Base-by-base conservation (phyloP, 495 filamentous ascomycete genomes). In the Aspergillus nidulans region DNA sequence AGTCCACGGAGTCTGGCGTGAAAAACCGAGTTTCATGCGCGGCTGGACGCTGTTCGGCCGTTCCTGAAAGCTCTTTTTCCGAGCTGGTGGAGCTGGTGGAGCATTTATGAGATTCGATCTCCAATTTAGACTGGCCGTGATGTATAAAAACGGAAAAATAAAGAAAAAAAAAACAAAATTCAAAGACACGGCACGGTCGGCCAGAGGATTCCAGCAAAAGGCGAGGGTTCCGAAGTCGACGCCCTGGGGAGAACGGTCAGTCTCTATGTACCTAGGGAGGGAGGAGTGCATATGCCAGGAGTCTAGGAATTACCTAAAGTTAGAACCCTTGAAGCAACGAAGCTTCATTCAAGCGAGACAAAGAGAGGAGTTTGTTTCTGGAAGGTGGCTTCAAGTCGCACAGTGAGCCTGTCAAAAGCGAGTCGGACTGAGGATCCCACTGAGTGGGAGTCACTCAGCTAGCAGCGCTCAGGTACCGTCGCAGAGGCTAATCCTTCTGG, bases 41-140 rank as follows among this genome's bases (percentile, higher is more conserved):
- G 49, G 44, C 25, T 19, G 15, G 24, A 32, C 26, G 28, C 16
- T 34, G 4, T 49, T 38, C 32, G 32, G 47, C 32, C 12, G 30
- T 46, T 42, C 39, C 25, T 56, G 45, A 60, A 60, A 67, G 63
- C 59, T 66, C 67, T 67, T 69, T 69, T 69, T 65, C 66, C 68
- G 69, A 69, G 53, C 48, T 20, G 58, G 64, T 69, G 66, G 64
- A 65, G 64, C 59, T 19, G 34, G 60, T 61, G 63, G 57, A 61
- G 63, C 48, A 45, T 53, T 60, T 60, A 61, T 69, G 65, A 63
- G 69, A 63, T 64, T 64, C 68, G 68, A 70, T 73, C 68, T 66
- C 53, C 46, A 56, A 64, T 57, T 61, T 56, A 47, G 58, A 58
- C 53, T 64, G 34, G 36, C 55, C 55, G 51, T 56, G 55, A 57